These are phyloP conservation scores for Solanum ossicruentum DNA, from an alignment of 257 asterid genomes.

Conservation along the genomic window DNA sequence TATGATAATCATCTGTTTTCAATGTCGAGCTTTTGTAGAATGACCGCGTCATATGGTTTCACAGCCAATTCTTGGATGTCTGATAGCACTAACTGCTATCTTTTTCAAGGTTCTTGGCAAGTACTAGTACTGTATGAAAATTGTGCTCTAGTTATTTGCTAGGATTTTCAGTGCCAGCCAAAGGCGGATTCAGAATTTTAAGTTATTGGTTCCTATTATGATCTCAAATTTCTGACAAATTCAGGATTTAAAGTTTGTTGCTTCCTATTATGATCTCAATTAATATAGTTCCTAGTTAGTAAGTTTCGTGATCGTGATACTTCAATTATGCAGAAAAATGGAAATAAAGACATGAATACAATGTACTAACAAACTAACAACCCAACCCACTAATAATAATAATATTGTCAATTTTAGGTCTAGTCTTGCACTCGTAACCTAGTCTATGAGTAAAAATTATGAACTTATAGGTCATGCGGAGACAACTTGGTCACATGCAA, in stretches of 20 bases:
- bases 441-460: no score
- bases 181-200: not conserved
- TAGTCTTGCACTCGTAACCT: no score
- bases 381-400: not conserved
- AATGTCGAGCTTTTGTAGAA: not conserved
- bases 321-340: not conserved
- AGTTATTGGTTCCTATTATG: not conserved
- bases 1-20: not conserved
- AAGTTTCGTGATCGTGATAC: not conserved
- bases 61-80: not conserved
- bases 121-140: not conserved
- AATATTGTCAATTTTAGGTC: not conserved
- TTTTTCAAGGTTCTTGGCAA: not conserved
- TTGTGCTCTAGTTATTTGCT: not conserved
- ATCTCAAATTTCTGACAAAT: no score
- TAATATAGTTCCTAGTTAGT: no score
- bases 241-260: no score
- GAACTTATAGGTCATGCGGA: not conserved
- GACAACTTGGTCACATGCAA: no score
- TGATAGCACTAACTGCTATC: not conserved
- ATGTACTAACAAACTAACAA: not conserved
- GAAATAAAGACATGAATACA: not conserved
- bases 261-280: no score
- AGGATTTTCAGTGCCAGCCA: not conserved
- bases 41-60: not conserved